Evolutionary conservation across 2,329 filamentous ascomycete genomes (phyloP), one percentile per base, ranked within the genome.

Genomic region (Monosporascus sp.): DNA sequence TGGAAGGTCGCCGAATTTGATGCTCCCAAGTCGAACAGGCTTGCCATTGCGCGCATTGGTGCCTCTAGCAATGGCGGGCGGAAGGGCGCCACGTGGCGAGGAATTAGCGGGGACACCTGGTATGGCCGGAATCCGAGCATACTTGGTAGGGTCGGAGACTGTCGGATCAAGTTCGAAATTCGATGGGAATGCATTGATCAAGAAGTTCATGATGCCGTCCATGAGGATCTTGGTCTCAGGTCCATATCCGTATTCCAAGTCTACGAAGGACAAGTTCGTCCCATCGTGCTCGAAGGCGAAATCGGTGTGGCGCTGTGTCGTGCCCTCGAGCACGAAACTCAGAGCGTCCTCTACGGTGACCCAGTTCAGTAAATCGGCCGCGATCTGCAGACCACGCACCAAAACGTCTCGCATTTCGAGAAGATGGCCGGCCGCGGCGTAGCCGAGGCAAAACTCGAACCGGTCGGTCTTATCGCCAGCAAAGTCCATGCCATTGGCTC

Each of bases 1-100:
- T 49, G 61, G 82, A 20, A 86, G 72, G 59, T 90, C 86, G n/a
- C 87, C 87, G 62, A 91, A 91, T 56, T 84, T 82, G 50, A 91
- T 89, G 56, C 77, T 79, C 56, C 79, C 81, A 11, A 88, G 72
- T 26, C 84, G 80, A 40, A 78, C 76, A 49, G 82, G 69, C 50
- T 71, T 75, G 7, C 64, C 65, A 46, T 67, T 68, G 22, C 72
- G 61, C 40, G 50, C 50, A 36, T 43, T 63, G 7, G 72, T 69
- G 48, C 69, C 73, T 53, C 68, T 67, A 67, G 72, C 73, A 71
- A 73, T 71, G 24, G 64, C 57, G 27, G 66, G 64, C 5, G 56
- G 48, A 20, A 53, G 74, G 50, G 74, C 73, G 4, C 66, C 64
- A 11, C 69, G 63, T 6, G 69, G 61, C 24, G 68, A 67, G 53